Conservation (phyloP, 2,329 filamentous ascomycete genomes). For the Botrytis aclada region DNA sequence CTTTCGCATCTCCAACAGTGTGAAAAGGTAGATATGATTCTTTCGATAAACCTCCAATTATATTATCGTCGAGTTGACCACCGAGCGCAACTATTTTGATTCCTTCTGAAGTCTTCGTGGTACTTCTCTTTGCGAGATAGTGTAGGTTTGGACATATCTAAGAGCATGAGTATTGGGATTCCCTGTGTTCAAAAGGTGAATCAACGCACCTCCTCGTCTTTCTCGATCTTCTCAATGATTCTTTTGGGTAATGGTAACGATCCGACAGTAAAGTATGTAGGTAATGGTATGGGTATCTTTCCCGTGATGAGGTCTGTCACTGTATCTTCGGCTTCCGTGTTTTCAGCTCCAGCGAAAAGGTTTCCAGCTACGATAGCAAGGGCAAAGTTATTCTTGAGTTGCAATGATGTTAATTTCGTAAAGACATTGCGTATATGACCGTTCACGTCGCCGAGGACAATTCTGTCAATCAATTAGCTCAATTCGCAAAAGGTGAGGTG, state of each 20-base stretch:
- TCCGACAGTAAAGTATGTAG: slow-evolving; percentile 89
- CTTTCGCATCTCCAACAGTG: slow-evolving; percentile 70
- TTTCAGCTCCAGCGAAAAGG: slow-evolving; percentile 69
- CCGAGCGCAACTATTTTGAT: slow-evolving; percentile 84
- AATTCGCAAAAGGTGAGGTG: background rate
- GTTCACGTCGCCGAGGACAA: slow-evolving; percentile 76
- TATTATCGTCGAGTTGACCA: slow-evolving; percentile 62
- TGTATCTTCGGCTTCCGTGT: slow-evolving; percentile 55
- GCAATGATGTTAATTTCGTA: slow-evolving; percentile 73
- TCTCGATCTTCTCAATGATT: slow-evolving; percentile 71
- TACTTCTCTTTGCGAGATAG: slow-evolving; percentile 36
- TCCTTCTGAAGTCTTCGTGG: slow-evolving; percentile 85
- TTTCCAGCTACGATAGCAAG: slow-evolving; percentile 84
- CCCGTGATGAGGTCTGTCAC: slow-evolving; percentile 67
- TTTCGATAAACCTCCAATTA: slow-evolving; percentile 60
- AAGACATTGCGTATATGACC: slow-evolving; percentile 75
- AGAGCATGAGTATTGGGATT: slow-evolving; percentile 7
- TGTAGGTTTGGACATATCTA: slow-evolving; percentile 85
- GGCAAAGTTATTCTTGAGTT: slow-evolving; percentile 83
- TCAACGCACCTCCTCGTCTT: slow-evolving; percentile 54
- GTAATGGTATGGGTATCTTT: slow-evolving; percentile 69
- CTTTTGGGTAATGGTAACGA: slow-evolving; percentile 65
- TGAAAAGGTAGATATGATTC: slow-evolving; percentile 77
- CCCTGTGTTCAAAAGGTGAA: slow-evolving; percentile 5
- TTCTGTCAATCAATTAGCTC: slow-evolving; percentile 29